Evolutionary conservation across 116 monocot genomes (phyloP), one percentile per base, ranked within the genome.

Genomic region (Cymodocea nodosa): DNA sequence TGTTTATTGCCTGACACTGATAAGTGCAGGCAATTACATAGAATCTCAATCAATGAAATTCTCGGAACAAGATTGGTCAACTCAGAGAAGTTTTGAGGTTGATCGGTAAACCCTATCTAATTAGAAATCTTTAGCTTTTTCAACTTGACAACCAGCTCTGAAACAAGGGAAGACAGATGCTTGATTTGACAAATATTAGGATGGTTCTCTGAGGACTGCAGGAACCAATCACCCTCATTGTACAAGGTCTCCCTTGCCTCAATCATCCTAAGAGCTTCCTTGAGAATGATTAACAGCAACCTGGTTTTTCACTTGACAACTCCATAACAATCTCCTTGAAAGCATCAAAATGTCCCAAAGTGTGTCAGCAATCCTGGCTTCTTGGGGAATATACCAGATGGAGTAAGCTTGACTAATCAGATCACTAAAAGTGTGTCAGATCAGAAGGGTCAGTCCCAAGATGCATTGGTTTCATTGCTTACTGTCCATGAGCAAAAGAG

Each of bases 281-380:
- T 84, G 63, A 98, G 68, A 53, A 88, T 57, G 35, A 69, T 75
- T 50, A 92, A 82, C 15, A 98, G 56, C 52, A 98, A 72, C 77
- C 80, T 11, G 97, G 88, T 66, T 59, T 85, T 63, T 86, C 84
- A 15, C 63, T 74, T 6, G 84, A 76, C 55, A 98, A 51, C 69
- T 66, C 80, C 15, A 52, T 63, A 67, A 89, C 74, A 59, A 89
- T 75, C 2, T 39, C 66, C 71, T 89, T 98, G 63, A 92, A 59
- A 68, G 67, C 70, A 71, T 63, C 52, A 22, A 74, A 35, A 50
- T 81, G 9, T 12, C 44, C 44, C 44, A 44, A 8, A 44, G 74
- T 64, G n/a, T n/a, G n/a, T n/a, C n/a, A n/a, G n/a, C n/a, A n/a
- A n/a, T n/a, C n/a, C n/a, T n/a, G n/a, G n/a, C n/a, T n/a, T n/a